Conservation (phyloP, 2,329 filamentous ascomycete species). For the Sclerotinia subarctica region DNA sequence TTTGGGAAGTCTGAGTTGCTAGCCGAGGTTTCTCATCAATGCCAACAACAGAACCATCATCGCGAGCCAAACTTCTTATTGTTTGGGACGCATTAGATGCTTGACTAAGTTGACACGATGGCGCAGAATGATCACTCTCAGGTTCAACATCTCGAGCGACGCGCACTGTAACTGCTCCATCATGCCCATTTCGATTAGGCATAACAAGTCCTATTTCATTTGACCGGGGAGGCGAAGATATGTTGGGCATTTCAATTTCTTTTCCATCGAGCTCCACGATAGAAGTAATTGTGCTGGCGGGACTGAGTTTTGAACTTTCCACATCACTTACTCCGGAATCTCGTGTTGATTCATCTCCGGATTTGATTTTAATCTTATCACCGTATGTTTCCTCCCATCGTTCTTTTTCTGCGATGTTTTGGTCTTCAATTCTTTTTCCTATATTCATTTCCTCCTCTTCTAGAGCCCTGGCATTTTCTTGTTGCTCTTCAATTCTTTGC, state of each 20-base stretch:
- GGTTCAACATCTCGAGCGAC: conserved; percentile 39
- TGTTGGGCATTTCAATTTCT: conserved; percentile 55
- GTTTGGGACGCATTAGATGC: conserved; percentile 22
- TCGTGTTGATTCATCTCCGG: conserved; percentile 24
- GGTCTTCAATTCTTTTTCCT: conserved; percentile 62
- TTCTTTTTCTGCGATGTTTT: conserved; percentile 57
- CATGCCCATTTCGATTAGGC: conserved; percentile 42
- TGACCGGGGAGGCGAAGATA: conserved; percentile 24
- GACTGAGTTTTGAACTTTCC: conserved; percentile 46
- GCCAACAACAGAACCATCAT: conserved; percentile 36
- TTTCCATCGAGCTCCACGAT: conserved; percentile 43
- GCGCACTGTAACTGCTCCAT: conserved; percentile 29
- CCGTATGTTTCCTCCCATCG: conserved; percentile 80
- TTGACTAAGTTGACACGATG: conserved; percentile 44
- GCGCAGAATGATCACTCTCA: conserved; percentile 41
- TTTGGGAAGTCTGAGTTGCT: conserved; percentile 33
- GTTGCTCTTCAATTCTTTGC: conserved; percentile 49
- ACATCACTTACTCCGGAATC: conserved; percentile 42
- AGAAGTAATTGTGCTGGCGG: conserved; percentile 30
- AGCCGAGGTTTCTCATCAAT: conserved; percentile 38
- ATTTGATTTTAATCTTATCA: conserved; percentile 49
- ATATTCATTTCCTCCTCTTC: conserved; percentile 66
- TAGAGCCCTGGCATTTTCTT: conserved; percentile 52
- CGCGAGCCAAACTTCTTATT: conserved; percentile 37
- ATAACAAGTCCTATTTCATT: conserved; percentile 44